Evolutionary conservation across 345 rosid genomes (phyloP).

Genomic region (Citrus glauca): DNA sequence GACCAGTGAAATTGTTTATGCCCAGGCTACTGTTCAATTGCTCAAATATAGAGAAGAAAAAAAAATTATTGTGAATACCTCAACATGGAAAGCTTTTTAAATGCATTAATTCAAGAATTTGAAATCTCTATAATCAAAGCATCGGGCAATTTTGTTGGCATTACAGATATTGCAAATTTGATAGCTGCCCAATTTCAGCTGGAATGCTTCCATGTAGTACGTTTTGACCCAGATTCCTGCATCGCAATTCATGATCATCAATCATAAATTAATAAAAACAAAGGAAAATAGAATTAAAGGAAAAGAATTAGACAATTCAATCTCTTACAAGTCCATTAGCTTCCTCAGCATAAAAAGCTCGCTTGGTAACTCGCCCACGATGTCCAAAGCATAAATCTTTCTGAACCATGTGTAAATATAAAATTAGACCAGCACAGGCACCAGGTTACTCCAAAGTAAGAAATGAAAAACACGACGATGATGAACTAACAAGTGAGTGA

Average conservation of each 20-base stretch:
- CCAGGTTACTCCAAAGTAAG: not conserved
- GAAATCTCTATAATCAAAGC: not conserved
- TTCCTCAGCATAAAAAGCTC: slow-evolving; percentile 46
- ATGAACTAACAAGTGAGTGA: slow-evolving; percentile 44
- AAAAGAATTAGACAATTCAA: not conserved
- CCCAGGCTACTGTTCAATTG: slow-evolving; percentile 47
- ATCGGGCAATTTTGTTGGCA: not conserved
- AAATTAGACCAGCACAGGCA: not conserved
- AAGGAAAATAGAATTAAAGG: not conserved
- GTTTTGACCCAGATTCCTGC: slow-evolving; percentile 56
- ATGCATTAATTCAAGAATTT: not conserved
- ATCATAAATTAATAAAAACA: not conserved
- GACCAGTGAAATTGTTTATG: slow-evolving; percentile 55
- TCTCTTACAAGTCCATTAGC: slow-evolving; percentile 43
- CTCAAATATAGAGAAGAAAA: slow-evolving; percentile 13
- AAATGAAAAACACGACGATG: not conserved
- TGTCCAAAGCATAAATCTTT: slow-evolving; percentile 60
- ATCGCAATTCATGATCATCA: slow-evolving; percentile 1
- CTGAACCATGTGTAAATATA: slow-evolving; percentile 22
- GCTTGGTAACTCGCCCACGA: slow-evolving; percentile 43
- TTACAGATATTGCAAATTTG: slow-evolving; percentile 58
- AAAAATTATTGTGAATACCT: slow-evolving; percentile 6
- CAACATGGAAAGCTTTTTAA: not conserved
- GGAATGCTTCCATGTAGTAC: slow-evolving; percentile 47
- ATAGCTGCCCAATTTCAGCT: slow-evolving; percentile 39